Percentiles rank a stretch among this genome's conserved stretches.
These are phyloP conservation scores for Scenedesmus sp. DNA, from an alignment of 163 green algal genomes.

Conservation along the genomic window DNA sequence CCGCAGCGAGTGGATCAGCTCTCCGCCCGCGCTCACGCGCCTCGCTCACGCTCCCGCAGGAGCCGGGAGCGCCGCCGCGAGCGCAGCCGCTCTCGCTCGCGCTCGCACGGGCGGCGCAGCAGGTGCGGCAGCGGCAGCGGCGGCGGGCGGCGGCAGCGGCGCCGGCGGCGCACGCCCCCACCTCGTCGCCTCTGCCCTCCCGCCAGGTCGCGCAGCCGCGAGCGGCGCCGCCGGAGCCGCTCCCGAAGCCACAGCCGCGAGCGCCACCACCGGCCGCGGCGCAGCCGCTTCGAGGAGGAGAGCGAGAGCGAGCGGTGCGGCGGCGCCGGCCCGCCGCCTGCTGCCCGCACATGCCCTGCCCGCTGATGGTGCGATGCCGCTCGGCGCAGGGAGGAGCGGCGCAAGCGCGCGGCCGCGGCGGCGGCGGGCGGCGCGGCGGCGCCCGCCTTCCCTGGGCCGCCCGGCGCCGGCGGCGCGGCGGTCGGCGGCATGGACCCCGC, in stretches of 20 bases:
- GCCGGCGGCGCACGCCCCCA: no score
- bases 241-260: constrained; percentile 15
- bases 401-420: background rate
- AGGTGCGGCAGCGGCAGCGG: no score
- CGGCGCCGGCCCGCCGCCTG: background rate
- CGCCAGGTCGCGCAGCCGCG: constrained; percentile 15
- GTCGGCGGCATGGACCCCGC: constrained; percentile 16
- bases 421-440: background rate
- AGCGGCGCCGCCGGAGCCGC: constrained; percentile 14
- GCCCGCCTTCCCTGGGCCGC: constrained; percentile 1
- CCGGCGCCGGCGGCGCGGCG: background rate
- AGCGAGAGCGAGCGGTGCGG: constrained; percentile 9
- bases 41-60: no score
- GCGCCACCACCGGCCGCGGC: constrained; percentile 9
- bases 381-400: constrained; percentile 10
- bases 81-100: no score
- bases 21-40: no score
- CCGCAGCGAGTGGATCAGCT: no score
- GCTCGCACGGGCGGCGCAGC: no score
- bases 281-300: constrained; percentile 38
- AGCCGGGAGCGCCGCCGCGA: no score
- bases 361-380: background rate
- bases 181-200: no score
- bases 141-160: no score
- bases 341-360: background rate